phyloP scores from a whole-genome alignment of 164 flowering plant species.

The Amborella trichopoda region DNA sequence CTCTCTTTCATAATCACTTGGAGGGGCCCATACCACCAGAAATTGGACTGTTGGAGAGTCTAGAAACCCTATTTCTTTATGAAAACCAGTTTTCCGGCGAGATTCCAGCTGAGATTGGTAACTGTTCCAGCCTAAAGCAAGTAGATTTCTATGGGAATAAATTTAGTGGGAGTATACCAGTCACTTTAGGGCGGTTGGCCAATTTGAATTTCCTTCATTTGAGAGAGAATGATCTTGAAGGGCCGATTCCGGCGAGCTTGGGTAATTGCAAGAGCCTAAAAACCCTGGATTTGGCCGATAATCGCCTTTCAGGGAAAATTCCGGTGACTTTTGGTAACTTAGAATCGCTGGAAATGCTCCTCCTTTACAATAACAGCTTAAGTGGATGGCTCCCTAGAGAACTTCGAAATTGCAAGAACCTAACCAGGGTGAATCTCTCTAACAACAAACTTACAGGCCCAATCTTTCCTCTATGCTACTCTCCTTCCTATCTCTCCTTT shows the following conservation, averaged over 20 bases:
- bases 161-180: conserved; percentile 61
- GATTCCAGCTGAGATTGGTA: conserved; percentile 76
- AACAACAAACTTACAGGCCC: conserved; percentile 72
- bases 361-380: conserved; percentile 93
- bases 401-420: conserved; percentile 33
- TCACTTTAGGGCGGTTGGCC: conserved; percentile 57
- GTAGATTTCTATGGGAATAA: conserved; percentile 78
- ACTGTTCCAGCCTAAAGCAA: conserved; percentile 68
- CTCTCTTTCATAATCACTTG: conserved; percentile 60
- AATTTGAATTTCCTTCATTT: conserved; percentile 57
- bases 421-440: conserved; percentile 81
- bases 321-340: conserved; percentile 56
- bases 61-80: conserved; percentile 60
- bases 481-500: conserved; percentile 55
- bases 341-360: conserved; percentile 37
- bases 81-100: conserved; percentile 80
- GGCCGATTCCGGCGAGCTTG: conserved; percentile 61
- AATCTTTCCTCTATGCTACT: conserved; percentile 54
- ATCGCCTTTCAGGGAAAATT: conserved; percentile 49
- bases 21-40: conserved; percentile 53
- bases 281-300: conserved; percentile 81
- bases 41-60: conserved; percentile 52
- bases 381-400: conserved; percentile 62
- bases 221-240: conserved; percentile 67
- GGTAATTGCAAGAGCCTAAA: conserved; percentile 58